Percentiles rank a stretch among this genome's conserved stretches.
These are phyloP conservation scores for Ilex paraguariensis DNA, from an alignment of 305 asterid genomes.

Conservation along the genomic window DNA sequence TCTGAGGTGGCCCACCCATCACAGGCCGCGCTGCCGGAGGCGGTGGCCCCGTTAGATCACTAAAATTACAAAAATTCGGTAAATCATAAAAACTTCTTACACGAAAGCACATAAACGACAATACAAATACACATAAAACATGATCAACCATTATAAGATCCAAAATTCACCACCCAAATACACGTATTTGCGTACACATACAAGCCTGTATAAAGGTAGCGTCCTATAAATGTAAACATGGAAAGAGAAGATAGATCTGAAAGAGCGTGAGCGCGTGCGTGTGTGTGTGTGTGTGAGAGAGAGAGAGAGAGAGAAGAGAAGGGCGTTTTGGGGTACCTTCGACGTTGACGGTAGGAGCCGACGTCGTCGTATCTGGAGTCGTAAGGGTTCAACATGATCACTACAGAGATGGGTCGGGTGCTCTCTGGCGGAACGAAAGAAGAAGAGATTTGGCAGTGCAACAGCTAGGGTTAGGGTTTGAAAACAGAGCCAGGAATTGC, in stretches of 20 bases:
- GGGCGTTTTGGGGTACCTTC: constrained; percentile 42
- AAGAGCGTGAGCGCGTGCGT: neutral
- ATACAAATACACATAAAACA: neutral
- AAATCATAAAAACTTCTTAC: no score
- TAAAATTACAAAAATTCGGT: constrained; percentile 16
- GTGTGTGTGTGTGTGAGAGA: neutral
- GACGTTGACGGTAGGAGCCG: constrained; percentile 79
- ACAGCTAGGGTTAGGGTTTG: constrained; percentile 26
- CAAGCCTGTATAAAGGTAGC: no score
- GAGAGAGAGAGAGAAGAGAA: neutral
- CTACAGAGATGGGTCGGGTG: constrained; percentile 13
- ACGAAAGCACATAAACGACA: neutral
- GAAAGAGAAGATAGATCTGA: constrained; percentile 2
- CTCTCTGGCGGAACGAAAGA: neutral
- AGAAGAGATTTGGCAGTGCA: neutral
- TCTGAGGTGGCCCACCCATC: constrained; percentile 19
- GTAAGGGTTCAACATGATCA: constrained; percentile 44
- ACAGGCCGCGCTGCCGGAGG: constrained; percentile 41
- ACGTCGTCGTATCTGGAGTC: constrained; percentile 68
- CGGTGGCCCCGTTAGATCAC: constrained; percentile 66
- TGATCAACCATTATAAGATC: neutral
- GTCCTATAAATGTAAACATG: neutral
- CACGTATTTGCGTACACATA: no score
- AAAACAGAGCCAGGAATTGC: neutral
- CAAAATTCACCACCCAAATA: neutral